Base-by-base conservation (phyloP, 257 asterid species). In the Scutellaria galericulata region DNA sequence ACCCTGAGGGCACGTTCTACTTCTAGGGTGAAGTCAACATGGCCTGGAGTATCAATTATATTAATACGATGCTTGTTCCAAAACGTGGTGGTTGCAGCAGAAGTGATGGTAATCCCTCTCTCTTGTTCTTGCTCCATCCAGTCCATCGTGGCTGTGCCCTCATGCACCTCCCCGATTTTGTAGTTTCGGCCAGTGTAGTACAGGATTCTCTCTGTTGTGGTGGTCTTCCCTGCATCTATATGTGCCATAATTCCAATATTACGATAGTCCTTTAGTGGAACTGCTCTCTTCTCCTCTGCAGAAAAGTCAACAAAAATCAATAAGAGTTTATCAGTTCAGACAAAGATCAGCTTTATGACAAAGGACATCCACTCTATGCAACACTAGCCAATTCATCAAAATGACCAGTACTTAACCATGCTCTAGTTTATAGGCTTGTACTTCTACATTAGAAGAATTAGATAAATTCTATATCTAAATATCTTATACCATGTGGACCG, bases 51-150 rank as follows among this genome's bases (percentile, higher is more conserved):
- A 74, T 94, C 97, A 6, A 94, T 91, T 61, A 94, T 94, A 88
- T 94, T 94, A n/a, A 94, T 94, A 5, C 99, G 86, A 69, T 94
- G 97, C 66, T 94, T 88, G 93, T 91, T 76, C 99, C 99, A 94
- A 55, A 84, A 84, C 0, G 99, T 86, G 51, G 99, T 94, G 50
- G 97, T 94, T 42, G 99, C 97, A 58, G 97, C 97, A 41, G 99
- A 94, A 12, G 99, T 94, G 64, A 94, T 94, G 44, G 97, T 91
- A 37, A 94, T 94, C 55, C 99, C 97, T 78, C 99, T 81, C 80
- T 94, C 99, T 70, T 94, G 99, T 75, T 94, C 99, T 77, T 91
- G 99, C 85, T 94, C 99, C 99, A 94, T 94, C 99, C 99, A 94
- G 81, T 94, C 99, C 97, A 94, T 94, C 0, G 99, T 91, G 67